Conservation (phyloP, 2,329 filamentous ascomycete genomes). For the Zymoseptoria passerinii region DNA sequence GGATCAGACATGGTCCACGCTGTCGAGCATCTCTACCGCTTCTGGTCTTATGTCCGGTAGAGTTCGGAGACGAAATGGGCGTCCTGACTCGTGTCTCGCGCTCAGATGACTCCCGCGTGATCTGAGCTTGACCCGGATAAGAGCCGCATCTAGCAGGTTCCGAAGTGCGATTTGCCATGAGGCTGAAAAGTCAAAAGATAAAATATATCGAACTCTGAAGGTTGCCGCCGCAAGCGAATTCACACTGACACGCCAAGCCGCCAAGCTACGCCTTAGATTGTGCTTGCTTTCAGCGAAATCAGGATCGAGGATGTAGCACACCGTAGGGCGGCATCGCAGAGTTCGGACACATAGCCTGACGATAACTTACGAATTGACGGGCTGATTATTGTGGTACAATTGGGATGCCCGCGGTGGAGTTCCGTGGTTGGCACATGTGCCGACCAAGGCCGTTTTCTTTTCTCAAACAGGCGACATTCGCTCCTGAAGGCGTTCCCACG, state of each 20-base stretch:
- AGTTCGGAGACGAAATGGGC: not conserved
- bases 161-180: not conserved
- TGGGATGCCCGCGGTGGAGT: too few species aligned
- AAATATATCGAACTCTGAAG: not conserved
- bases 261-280: too few species aligned
- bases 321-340: not conserved
- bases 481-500: too few species aligned
- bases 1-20: not conserved
- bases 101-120: not conserved
- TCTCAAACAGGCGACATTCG: too few species aligned
- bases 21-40: not conserved
- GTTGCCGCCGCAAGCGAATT: not conserved
- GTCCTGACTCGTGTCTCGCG: not conserved
- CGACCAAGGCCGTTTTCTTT: too few species aligned
- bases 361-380: not conserved
- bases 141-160: not conserved
- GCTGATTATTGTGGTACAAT: too few species aligned
- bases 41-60: not conserved
- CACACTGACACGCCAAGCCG: not conserved
- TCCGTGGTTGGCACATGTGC: too few species aligned
- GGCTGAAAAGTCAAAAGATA: not conserved
- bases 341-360: not conserved
- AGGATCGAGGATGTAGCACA: not conserved
- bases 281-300: not conserved
- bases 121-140: not conserved